Conservation (phyloP, 129 eudicot species). For the Ambrosia artemisiifolia region DNA sequence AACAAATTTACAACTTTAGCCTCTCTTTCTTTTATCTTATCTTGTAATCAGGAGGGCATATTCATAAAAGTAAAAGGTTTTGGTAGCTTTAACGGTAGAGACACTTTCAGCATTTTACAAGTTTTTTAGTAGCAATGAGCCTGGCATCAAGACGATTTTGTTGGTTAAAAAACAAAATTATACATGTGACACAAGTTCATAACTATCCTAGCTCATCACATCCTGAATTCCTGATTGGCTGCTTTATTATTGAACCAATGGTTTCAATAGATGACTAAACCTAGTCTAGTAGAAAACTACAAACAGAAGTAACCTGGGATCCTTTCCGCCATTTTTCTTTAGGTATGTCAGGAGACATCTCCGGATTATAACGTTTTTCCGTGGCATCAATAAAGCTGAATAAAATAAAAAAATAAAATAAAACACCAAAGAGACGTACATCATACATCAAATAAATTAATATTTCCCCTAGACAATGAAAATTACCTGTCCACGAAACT, state of each 20-base stretch:
- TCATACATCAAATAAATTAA: neutral
- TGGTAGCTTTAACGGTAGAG: neutral
- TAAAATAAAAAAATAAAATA: neutral
- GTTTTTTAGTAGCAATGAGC: constrained; percentile 8
- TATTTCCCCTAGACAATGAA: neutral
- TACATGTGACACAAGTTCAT: neutral
- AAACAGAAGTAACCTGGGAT: constrained; percentile 40
- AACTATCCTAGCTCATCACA: neutral
- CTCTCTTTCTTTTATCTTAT: neutral
- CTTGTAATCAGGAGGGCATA: neutral
- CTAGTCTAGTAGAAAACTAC: neutral
- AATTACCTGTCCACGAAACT: constrained; percentile 58
- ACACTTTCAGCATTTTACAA: neutral
- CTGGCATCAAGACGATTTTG: neutral
- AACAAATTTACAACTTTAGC: neutral
- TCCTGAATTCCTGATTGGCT: constrained; percentile 12
- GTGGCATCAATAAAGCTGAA: constrained; percentile 40
- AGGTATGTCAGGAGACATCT: constrained; percentile 46
- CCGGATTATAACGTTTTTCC: constrained; percentile 43
- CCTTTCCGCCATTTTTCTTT: constrained; percentile 53
- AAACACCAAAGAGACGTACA: neutral
- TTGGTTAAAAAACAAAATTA: neutral
- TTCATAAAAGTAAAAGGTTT: neutral
- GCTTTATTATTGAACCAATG: neutral
- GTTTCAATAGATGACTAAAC: neutral